Conservation (phyloP, 2,329 filamentous ascomycete species). For the Scopulariopsis brevicaulis region DNA sequence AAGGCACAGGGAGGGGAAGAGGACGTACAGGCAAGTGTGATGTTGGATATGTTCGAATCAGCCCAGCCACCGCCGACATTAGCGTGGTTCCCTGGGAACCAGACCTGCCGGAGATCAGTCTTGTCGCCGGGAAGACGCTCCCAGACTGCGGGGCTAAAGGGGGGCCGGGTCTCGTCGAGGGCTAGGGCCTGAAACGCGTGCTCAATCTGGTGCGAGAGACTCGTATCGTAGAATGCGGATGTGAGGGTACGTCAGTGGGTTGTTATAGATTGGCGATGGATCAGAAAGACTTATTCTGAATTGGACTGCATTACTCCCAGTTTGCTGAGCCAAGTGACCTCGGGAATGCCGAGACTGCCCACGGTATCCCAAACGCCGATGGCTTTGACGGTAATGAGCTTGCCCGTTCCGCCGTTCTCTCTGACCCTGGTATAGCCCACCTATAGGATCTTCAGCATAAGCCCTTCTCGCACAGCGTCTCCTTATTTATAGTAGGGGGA, state of each 20-base stretch:
- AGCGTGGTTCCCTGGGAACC: slow-evolving; percentile 62
- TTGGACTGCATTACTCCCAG: slow-evolving; percentile 32
- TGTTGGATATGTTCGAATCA: slow-evolving; percentile 32
- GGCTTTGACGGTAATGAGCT: slow-evolving; percentile 15
- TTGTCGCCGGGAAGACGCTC: slow-evolving; percentile 27
- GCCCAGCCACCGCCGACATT: slow-evolving; percentile 60
- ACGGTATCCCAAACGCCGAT: slow-evolving; percentile 36
- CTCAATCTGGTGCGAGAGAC: slow-evolving; percentile 37
- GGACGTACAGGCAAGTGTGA: slow-evolving; percentile 22
- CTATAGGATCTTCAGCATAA: neutral
- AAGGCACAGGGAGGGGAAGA: neutral
- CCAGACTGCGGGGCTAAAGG: slow-evolving; percentile 46
- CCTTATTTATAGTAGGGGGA: neutral
- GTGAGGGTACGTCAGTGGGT: slow-evolving; percentile 21
- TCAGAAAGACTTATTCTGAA: slow-evolving; percentile 28
- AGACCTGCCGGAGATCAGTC: slow-evolving; percentile 38
- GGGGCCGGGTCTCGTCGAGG: slow-evolving; percentile 41
- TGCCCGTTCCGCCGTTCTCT: neutral
- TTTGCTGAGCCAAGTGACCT: slow-evolving; percentile 30
- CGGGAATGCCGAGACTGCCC: slow-evolving; percentile 29
- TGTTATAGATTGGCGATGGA: neutral
- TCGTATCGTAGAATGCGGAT: slow-evolving; percentile 42
- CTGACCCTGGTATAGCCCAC: slow-evolving; percentile 1
- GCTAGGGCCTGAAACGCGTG: slow-evolving; percentile 49
- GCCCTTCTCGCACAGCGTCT: neutral